Evolutionary conservation across 371 early-diverging fungal genomes (phyloP).

Genomic region (Mortierella polycephala): DNA sequence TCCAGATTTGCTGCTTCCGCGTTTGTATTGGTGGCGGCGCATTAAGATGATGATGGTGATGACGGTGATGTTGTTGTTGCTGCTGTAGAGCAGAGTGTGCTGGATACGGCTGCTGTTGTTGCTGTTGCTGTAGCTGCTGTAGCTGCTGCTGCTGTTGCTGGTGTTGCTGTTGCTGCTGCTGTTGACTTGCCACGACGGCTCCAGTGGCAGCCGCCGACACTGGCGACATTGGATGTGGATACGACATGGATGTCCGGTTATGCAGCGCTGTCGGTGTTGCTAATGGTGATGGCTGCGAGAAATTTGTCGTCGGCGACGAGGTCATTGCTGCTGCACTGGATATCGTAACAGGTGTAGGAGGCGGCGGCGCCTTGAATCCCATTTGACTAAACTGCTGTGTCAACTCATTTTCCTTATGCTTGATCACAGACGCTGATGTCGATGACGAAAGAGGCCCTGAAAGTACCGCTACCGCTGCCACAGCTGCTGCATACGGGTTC

Average conservation of each 20-base stretch:
- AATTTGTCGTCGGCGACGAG: slow-evolving; percentile 1
- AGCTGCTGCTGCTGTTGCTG: slow-evolving; percentile 20
- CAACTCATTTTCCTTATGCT: slow-evolving; percentile 18
- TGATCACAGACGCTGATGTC: neutral
- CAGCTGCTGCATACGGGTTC: slow-evolving; percentile 4
- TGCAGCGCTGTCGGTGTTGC: neutral
- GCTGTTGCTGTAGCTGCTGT: slow-evolving; percentile 12
- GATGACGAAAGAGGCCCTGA: neutral
- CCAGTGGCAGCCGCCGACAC: slow-evolving; percentile 39
- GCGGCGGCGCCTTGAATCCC: slow-evolving; percentile 2
- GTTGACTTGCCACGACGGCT: slow-evolving; percentile 32
- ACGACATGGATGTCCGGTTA: neutral
- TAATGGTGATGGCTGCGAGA: slow-evolving; percentile 5
- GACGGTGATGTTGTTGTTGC: slow-evolving; percentile 6
- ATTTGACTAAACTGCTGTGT: slow-evolving; percentile 28
- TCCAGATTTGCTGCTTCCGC: slow-evolving; percentile 48
- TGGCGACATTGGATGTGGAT: slow-evolving; percentile 27
- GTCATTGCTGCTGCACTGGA: neutral
- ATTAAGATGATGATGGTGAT: neutral
- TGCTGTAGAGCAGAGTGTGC: slow-evolving; percentile 1
- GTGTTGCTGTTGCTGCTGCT: slow-evolving; percentile 24
- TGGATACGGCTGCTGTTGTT: slow-evolving; percentile 13
- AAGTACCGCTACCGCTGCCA: neutral
- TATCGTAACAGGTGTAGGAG: neutral
- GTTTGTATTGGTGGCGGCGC: neutral